These are phyloP conservation scores for Metarhizium humberi DNA, from an alignment of 2,329 filamentous ascomycete genomes.

Conservation along the genomic window DNA sequence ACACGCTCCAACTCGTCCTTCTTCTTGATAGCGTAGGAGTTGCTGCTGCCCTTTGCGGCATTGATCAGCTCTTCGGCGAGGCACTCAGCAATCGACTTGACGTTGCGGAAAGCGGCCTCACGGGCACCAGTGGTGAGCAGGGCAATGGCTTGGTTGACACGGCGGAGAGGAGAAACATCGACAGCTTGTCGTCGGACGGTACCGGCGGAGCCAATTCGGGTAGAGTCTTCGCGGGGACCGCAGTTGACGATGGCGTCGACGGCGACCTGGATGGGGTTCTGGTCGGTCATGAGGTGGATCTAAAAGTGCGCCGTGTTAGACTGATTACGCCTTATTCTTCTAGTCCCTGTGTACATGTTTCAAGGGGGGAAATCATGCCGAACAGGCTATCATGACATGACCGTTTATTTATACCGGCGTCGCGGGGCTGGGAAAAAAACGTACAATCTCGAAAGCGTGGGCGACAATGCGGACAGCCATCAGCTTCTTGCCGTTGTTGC, in stretches of 20 bases:
- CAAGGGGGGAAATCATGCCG: too few relatives aligned
- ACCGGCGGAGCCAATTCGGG: slow-evolving; percentile 98
- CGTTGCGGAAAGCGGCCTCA: slow-evolving; percentile 98
- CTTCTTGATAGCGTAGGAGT: slow-evolving; percentile 99
- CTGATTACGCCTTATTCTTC: slow-evolving; percentile 17
- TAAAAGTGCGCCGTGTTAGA: slow-evolving; percentile 24
- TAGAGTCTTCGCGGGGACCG: slow-evolving; percentile 98
- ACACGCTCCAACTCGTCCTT: slow-evolving; percentile 99
- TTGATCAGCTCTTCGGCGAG: slow-evolving; percentile 99
- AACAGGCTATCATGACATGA: not conserved
- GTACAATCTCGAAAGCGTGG: slow-evolving; percentile 98
- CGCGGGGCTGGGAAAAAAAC: slow-evolving; percentile 28
- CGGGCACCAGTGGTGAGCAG: slow-evolving; percentile 98
- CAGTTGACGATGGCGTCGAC: slow-evolving; percentile 99
- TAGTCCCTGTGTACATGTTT: not conserved
- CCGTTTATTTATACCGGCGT: not conserved
- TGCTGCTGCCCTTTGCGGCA: slow-evolving; percentile 99
- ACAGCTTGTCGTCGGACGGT: slow-evolving; percentile 99
- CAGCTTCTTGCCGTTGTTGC: slow-evolving; percentile 99
- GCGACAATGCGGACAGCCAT: slow-evolving; percentile 99
- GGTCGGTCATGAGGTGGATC: slow-evolving; percentile 99
- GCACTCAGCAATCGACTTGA: slow-evolving; percentile 99
- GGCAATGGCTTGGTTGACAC: slow-evolving; percentile 99
- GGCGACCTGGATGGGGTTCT: slow-evolving; percentile 99
- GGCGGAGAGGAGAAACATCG: slow-evolving; percentile 98